phyloP scores from a whole-genome alignment of 257 asterid genomes.

The Ilex asprella region DNA sequence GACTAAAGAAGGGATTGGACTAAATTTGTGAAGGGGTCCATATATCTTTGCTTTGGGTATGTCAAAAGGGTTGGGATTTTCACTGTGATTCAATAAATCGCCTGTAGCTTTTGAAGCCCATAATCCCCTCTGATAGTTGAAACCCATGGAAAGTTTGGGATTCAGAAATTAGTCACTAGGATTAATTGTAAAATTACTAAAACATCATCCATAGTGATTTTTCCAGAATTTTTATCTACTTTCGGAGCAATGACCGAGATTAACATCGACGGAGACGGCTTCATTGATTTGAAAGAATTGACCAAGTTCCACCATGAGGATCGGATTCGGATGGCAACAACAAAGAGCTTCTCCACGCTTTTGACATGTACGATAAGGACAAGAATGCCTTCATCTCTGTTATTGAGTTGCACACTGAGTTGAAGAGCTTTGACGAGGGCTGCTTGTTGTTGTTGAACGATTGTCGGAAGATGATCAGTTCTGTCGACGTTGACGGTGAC shows the following conservation, averaged over 20 bases:
- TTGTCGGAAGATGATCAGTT: conserved; percentile 62
- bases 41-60: too few relatives aligned
- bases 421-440: conserved; percentile 63
- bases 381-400: conserved; percentile 78
- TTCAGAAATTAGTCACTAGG: too few relatives aligned
- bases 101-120: too few relatives aligned
- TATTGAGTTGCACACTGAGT: conserved; percentile 56
- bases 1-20: too few relatives aligned
- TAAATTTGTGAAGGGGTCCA: too few relatives aligned
- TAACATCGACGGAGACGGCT: conserved; percentile 84
- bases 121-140: too few relatives aligned
- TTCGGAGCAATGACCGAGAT: conserved; percentile 54
- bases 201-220: too few relatives aligned
- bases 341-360: conserved; percentile 72
- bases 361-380: conserved; percentile 68
- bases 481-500: conserved; percentile 87
- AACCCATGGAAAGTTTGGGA: too few relatives aligned
- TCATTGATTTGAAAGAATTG: conserved; percentile 72
- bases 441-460: conserved; percentile 64
- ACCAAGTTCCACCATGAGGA: conserved; percentile 42
- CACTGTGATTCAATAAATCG: too few relatives aligned
- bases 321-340: conserved; percentile 24
- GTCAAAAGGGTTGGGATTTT: too few relatives aligned
- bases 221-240: too few relatives aligned
- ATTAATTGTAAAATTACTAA: too few relatives aligned